phyloP scores from a whole-genome alignment of 169 alveolate species.

The Plasmodium knowlesi region DNA sequence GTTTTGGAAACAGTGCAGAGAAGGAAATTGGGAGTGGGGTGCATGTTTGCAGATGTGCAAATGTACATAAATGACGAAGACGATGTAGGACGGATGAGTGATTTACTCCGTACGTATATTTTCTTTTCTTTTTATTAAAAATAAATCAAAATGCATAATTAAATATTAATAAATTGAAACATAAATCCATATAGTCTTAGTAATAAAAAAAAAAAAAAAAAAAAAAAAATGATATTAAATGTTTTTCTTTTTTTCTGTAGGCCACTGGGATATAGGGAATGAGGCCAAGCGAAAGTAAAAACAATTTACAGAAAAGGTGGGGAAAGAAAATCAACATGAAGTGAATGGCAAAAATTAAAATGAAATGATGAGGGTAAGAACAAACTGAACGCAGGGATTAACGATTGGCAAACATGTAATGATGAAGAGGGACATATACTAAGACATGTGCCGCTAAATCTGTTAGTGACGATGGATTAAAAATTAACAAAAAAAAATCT shows the following conservation, averaged over 20 bases:
- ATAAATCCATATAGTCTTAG: slow-evolving; percentile 43
- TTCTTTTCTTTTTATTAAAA: slow-evolving; percentile 9
- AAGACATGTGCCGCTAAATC: neutral
- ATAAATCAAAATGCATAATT: slow-evolving; percentile 27
- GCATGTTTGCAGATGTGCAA: neutral
- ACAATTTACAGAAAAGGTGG: neutral
- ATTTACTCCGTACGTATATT: slow-evolving; percentile 1
- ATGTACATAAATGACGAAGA: neutral
- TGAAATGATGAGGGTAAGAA: neutral
- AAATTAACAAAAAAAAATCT: slow-evolving; percentile 1
- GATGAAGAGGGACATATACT: neutral
- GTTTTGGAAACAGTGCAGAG: neutral
- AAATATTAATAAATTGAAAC: slow-evolving; percentile 7
- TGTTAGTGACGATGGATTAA: neutral
- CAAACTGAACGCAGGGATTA: neutral
- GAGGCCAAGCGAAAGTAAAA: neutral
- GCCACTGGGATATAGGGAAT: neutral
- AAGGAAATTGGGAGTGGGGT: neutral
- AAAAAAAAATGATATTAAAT: neutral
- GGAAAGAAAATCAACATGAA: neutral
- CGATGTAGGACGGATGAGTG: neutral
- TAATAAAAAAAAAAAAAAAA: neutral
- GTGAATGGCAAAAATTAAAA: neutral
- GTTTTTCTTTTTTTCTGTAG: neutral
- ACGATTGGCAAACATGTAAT: neutral